Base-by-base conservation (phyloP, 345 rosid species). In the Geranium rotundifolium region DNA sequence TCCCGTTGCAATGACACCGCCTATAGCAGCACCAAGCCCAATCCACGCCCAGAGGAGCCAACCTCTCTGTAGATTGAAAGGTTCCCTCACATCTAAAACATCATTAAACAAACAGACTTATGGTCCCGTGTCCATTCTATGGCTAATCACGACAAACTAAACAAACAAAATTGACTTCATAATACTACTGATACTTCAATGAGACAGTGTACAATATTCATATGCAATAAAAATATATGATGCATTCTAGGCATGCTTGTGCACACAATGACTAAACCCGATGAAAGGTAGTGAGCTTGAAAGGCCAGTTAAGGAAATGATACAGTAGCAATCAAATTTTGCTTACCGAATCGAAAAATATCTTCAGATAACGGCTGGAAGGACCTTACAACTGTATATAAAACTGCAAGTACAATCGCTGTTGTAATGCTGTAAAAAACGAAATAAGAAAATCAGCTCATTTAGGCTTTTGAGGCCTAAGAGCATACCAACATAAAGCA, bases 291-390 rank as follows among this genome's bases (percentile, higher is more conserved):
- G 7, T 34, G 10, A 34, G 41, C 41, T 34, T 34, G 41, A 34
- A 34, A 34, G 41, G 7, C 41, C 41, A 34, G 41, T 34, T 34
- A 34, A 34, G 41, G 30, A 50, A 50, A n/a, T 20, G 57, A 50
- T 29, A 19, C 34, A 3, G 4, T 19, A 27, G 15, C 1, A 46
- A 54, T 61, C 5, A 69, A 54, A 34, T 4, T 4, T 34, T 1
- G 41, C 3, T 34, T 86, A 93, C 96, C 97, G 72, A 85, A 89
- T 70, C 85, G 83, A 63, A 81, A 85, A 65, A 93, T 63, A 61
- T 93, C 96, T 63, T 80, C 75, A 69, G 97, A 90, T 79, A 87
- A 87, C 6, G 97, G 99, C 34, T 79, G 84, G 50, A 84, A 90
- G 60, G 87, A 75, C 65, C 78, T 84, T 27, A 86, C 76, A 73